Evolutionary conservation across 2,329 filamentous ascomycete species (phyloP), one percentile per base, ranked within the genome.

Genomic region (Pyrenochaeta sp.): DNA sequence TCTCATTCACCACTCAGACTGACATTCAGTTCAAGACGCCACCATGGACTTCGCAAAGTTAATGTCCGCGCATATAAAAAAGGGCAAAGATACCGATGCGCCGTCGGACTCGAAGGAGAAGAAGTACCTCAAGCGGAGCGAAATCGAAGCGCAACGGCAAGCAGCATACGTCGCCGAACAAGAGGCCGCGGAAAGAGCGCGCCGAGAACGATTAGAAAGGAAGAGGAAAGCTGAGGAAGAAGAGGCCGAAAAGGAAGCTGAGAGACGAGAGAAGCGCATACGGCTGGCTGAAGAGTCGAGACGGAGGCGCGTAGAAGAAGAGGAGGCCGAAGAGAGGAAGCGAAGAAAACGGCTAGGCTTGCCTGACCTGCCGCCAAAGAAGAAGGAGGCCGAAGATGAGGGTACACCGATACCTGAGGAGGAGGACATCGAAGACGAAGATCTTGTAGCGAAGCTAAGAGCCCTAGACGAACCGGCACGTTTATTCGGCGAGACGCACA

Each of bases 171-270:
- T 88, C 1, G 90, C 90, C 13, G 92, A 96, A 70, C 93, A 98
- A 77, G 87, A 88, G 64, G 86, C 86, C 3, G 82, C 92, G 51
- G 91, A 93, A 67, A 84, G 83, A 39, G 88, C 91, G 71, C 91
- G 91, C 28, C 83, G 88, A 58, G 87, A 90, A 60, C 89, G 88
- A 63, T 82, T 87, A 0, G 85, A 86, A 1, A 88, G 90, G 68
- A 98, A 98, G 80, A 91, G 94, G 67, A 95, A 96, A 78, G 86
- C 88, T 25, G 94, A 98, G 52, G 93, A 97, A 36, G 93, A 97
- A 27, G 90, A 91, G 55, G 88, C 88, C 2, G 85, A 88, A 25
- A 89, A 90, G 64, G 86, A 87, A 64, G 85, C 83, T 12, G 82
- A 83, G 28, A 87, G 93, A 13, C 91, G 96, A 63, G 92, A 95